A percentile compares a stretch with the other conserved stretches of the same genome.
phyloP scores from a whole-genome alignment of 75 land plant species.

The Sequoia sempervirens region DNA sequence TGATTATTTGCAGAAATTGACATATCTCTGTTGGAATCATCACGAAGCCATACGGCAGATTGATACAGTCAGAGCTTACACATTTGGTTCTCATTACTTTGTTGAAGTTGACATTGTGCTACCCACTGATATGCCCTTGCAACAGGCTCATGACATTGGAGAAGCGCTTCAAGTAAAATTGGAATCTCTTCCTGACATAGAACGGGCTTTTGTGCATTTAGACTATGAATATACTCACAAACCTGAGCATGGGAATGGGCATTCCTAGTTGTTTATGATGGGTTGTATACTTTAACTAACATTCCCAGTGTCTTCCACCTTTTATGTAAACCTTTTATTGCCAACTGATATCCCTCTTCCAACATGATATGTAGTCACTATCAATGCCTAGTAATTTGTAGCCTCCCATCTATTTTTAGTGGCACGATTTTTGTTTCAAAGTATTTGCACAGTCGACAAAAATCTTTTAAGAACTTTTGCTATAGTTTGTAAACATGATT shows the following conservation, averaged over 20 bases:
- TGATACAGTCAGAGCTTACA: conserved; percentile 98
- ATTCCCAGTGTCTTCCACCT: neutral
- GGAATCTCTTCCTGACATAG: conserved; percentile 80
- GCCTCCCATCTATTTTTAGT: neutral
- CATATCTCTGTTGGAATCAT: conserved; percentile 95
- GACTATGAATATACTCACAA: conserved; percentile 83
- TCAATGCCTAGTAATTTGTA: neutral
- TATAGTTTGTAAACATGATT: neutral
- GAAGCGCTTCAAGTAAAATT: conserved; percentile 88
- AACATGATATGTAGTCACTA: neutral
- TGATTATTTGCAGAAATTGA: conserved; percentile 75
- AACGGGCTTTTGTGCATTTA: conserved; percentile 91
- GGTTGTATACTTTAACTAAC: neutral
- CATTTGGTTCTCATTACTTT: conserved; percentile 87
- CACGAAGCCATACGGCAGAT: conserved; percentile 78
- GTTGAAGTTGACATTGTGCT: conserved; percentile 96
- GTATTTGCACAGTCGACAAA: neutral
- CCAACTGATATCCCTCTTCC: neutral
- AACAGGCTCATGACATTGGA: conserved; percentile 85
- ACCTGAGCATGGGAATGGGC: conserved; percentile 60
- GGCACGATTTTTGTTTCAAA: neutral
- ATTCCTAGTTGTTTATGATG: neutral
- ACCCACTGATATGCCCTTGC: conserved; percentile 69
- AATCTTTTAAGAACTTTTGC: neutral
- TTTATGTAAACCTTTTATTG: neutral